Percentiles rank a stretch among this genome's conserved stretches.
Conservation (phyloP, 495 filamentous ascomycete species). For the Penicillium verhagenii region DNA sequence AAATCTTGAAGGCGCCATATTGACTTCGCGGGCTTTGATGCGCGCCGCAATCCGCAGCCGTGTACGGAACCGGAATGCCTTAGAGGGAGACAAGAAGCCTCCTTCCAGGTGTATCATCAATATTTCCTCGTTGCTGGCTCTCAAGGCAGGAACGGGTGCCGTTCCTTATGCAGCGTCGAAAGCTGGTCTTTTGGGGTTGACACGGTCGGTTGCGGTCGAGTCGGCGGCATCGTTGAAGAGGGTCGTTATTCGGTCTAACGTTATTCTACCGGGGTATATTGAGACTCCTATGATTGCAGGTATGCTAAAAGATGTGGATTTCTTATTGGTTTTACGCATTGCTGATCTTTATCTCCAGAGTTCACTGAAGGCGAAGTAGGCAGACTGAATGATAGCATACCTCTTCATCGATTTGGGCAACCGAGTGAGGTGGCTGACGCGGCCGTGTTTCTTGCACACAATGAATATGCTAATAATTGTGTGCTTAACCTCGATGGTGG, state of each 20-base stretch:
- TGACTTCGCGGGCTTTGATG: constrained; percentile 57
- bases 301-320: constrained; percentile 30
- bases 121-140: constrained; percentile 67
- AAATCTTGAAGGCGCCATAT: constrained; percentile 72
- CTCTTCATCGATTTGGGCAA: constrained; percentile 66
- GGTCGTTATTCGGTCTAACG: constrained; percentile 67
- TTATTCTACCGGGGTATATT: constrained; percentile 81
- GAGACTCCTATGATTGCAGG: constrained; percentile 73
- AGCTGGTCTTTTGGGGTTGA: constrained; percentile 75
- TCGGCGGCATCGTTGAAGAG: constrained; percentile 35
- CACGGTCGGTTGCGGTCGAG: constrained; percentile 67
- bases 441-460: constrained; percentile 72
- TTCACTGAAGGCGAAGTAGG: constrained; percentile 34
- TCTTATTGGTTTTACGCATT: neutral
- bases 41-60: constrained; percentile 41
- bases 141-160: constrained; percentile 62
- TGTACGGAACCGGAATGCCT: constrained; percentile 24
- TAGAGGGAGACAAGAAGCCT: neutral
- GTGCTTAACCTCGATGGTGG: constrained; percentile 85
- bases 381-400: constrained; percentile 51
- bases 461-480: constrained; percentile 80
- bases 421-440: constrained; percentile 76
- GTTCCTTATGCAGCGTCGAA: constrained; percentile 77
- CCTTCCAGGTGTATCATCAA: constrained; percentile 70
- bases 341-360: constrained; percentile 18